Base-by-base conservation (phyloP, 2,329 filamentous ascomycete genomes). In the Alternaria arborescens region DNA sequence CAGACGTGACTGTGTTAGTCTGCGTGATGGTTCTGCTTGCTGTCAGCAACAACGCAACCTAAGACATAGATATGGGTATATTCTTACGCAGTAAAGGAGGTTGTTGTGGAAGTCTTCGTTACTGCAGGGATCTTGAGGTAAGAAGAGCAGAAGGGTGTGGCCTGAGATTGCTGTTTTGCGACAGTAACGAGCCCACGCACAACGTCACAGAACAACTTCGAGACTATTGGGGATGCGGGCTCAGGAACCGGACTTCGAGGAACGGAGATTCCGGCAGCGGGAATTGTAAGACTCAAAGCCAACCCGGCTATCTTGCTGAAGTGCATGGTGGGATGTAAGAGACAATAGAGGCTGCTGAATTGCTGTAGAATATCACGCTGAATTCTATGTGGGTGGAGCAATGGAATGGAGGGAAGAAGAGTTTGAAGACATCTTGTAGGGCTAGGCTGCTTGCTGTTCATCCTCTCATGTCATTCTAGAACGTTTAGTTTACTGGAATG, bases 101-200 rank as follows among this genome's bases (percentile, higher is more conserved):
- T 48, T 5, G 11, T 14, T 4, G 44, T 48, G 12, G 44, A 48
- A 22, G 44, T 48, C 44, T 48, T 48, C 7, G 28, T 48, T 10
- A 48, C 28, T 32, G n/a, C 44, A 10, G 44, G 44, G 5, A 48
- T 48, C 18, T 48, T 48, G 7, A 48, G 44, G 44, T 48, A 48
- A 11, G 44, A 34, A 34, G 44, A 48, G 16, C 44, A 48, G n/a
- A 48, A 48, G n/a, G 28, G 28, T 6, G 28, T 48, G 28, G 44
- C 44, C 20, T 48, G 44, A 28, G 44, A 10, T 8, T 48, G 44
- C 12, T 48, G 44, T 11, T 48, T 48, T 22, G 44, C 44, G 8
- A 48, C 44, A 22, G 44, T 48, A n/a, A 48, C 44, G 4, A 48
- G 44, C 16, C 44, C 44, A 16, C 44, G 28, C 0, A 48, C 28